These are phyloP conservation scores for Coemansia sp. DNA, from an alignment of 371 early-diverging fungal genomes.

Conservation along the genomic window DNA sequence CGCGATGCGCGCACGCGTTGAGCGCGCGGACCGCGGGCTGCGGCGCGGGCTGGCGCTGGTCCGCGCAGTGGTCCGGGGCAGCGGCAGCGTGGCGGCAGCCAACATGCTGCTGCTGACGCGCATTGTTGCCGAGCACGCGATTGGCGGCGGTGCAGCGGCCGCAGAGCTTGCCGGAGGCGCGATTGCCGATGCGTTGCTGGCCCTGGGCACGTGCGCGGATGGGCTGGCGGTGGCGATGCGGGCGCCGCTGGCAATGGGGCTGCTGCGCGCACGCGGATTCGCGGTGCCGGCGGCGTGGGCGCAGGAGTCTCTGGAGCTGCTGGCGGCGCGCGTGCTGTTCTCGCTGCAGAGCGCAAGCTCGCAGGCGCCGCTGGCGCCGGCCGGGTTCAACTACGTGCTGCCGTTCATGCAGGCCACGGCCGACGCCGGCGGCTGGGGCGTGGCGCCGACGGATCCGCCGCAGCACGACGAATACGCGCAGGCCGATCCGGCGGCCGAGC, in stretches of 20 bases:
- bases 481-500: constrained; percentile 65
- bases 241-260: constrained; percentile 55
- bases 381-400: constrained; percentile 81
- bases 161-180: constrained; percentile 37
- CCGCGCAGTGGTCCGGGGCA: constrained; percentile 65
- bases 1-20: constrained; percentile 67
- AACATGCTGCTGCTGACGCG: constrained; percentile 52
- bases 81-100: constrained; percentile 52
- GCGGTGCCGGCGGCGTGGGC: constrained; percentile 69
- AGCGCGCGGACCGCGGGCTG: constrained; percentile 55
- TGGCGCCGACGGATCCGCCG: constrained; percentile 15
- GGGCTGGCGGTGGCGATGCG: constrained; percentile 33
- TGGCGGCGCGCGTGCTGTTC: constrained; percentile 71
- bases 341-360: constrained; percentile 73
- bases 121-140: constrained; percentile 47
- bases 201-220: constrained; percentile 27
- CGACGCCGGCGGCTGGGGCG: constrained; percentile 61
- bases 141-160: constrained; percentile 15
- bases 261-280: constrained; percentile 59
- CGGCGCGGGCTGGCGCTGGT: constrained; percentile 64
- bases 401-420: constrained; percentile 75
- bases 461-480: constrained; percentile 57
- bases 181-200: constrained; percentile 14
- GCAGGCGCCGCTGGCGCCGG: constrained; percentile 62
- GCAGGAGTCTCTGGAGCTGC: constrained; percentile 62